These are phyloP conservation scores for Fremontodendron californicum DNA, from an alignment of 345 rosid species.

Conservation along the genomic window DNA sequence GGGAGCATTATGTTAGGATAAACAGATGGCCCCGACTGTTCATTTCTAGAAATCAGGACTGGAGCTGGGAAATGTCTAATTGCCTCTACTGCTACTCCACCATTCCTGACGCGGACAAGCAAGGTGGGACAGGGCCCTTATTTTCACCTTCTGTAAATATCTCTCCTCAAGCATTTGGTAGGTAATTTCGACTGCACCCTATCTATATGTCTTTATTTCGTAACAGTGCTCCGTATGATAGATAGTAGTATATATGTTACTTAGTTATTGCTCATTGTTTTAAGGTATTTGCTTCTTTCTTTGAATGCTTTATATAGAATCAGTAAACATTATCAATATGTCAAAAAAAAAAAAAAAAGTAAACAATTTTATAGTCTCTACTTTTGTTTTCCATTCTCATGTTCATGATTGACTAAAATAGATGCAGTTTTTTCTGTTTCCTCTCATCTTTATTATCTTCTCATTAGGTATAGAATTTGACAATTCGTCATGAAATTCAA, in stretches of 20 bases:
- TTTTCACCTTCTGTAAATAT: conserved; percentile 15
- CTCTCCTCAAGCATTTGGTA: neutral
- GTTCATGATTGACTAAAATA: neutral
- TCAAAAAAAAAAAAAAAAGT: neutral
- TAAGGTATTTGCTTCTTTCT: neutral
- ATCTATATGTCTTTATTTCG: neutral
- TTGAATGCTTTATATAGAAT: neutral
- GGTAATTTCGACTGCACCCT: neutral
- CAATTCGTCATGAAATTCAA: neutral
- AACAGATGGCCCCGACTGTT: conserved; percentile 49
- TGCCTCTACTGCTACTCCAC: conserved; percentile 45
- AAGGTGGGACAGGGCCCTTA: conserved; percentile 50
- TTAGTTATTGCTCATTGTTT: neutral
- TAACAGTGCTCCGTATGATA: neutral
- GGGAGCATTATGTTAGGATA: conserved; percentile 58
- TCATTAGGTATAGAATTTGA: neutral
- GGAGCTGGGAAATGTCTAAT: conserved; percentile 70
- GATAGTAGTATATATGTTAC: neutral
- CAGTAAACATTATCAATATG: neutral
- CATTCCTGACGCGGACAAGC: conserved; percentile 40
- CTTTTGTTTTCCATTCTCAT: neutral
- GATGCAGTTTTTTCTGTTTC: neutral
- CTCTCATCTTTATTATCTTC: neutral
- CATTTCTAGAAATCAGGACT: conserved; percentile 49
- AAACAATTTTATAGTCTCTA: neutral